These are phyloP conservation scores for Malassezia arunalokei DNA, from an alignment of 1,284 basidiomycete species.

Conservation along the genomic window DNA sequence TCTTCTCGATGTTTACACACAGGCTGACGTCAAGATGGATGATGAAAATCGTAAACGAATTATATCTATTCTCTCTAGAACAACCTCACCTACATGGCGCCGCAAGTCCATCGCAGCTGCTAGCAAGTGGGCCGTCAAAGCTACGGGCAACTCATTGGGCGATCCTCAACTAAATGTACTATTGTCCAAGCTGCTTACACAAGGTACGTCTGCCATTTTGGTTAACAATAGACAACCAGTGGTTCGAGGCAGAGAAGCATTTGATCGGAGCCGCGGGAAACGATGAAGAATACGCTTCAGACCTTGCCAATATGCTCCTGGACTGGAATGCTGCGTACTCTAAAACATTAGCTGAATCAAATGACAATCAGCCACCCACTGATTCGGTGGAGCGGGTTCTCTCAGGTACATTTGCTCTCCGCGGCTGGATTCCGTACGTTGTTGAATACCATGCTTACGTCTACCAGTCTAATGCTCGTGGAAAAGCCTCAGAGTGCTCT, in stretches of 20 bases:
- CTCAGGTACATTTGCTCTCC: slow-evolving; percentile 9
- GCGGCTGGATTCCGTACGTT: slow-evolving; percentile 14
- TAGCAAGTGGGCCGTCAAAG: slow-evolving; percentile 33
- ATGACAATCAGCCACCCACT: background rate
- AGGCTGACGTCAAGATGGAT: slow-evolving; percentile 20
- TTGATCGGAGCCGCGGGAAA: slow-evolving; percentile 22
- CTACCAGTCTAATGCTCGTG: background rate
- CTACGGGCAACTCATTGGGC: slow-evolving; percentile 21
- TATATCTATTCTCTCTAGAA: slow-evolving; percentile 22
- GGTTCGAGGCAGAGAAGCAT: slow-evolving; percentile 28
- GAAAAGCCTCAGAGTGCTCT: slow-evolving; percentile 9
- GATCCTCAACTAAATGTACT: slow-evolving; percentile 31
- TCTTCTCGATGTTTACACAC: slow-evolving; percentile 39
- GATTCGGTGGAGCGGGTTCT: slow-evolving; percentile 14
- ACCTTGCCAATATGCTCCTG: slow-evolving; percentile 10
- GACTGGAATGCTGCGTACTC: slow-evolving; percentile 11
- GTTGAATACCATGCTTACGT: background rate
- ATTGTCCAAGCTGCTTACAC: slow-evolving; percentile 30
- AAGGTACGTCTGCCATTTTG: slow-evolving; percentile 11
- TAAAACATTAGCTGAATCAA: background rate
- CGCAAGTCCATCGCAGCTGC: slow-evolving; percentile 40
- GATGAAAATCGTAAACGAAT: slow-evolving; percentile 24
- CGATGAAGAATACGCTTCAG: background rate
- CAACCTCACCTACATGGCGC: slow-evolving; percentile 38
- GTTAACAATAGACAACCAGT: slow-evolving; percentile 10